These are phyloP conservation scores for Boletales sp. DNA, from an alignment of 768 basidiomycete species.

Conservation along the genomic window DNA sequence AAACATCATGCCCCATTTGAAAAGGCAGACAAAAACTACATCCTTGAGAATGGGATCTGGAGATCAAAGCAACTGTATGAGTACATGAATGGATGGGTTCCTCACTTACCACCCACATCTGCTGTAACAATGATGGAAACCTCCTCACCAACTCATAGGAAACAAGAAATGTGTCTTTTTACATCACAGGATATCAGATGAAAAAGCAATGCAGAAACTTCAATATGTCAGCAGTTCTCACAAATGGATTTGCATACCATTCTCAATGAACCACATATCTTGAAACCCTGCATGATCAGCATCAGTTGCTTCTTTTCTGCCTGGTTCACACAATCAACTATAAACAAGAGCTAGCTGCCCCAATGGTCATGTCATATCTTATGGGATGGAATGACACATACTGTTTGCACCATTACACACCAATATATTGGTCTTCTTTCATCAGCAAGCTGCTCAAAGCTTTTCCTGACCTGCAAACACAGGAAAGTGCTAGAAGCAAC, in stretches of 20 bases:
- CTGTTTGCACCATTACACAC: conserved; percentile 34
- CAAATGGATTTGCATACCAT: conserved; percentile 32
- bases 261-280: conserved; percentile 3
- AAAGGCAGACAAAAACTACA: too few species aligned
- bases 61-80: not conserved
- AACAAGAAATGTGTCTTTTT: conserved; percentile 32
- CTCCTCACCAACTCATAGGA: conserved; percentile 34
- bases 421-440: conserved; percentile 34
- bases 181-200: conserved; percentile 31
- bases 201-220: conserved; percentile 29
- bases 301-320: conserved; percentile 30
- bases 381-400: conserved; percentile 43
- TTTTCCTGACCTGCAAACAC: not conserved
- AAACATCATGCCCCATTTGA: not conserved
- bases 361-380: conserved; percentile 39
- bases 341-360: conserved; percentile 37
- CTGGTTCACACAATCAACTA: conserved; percentile 31
- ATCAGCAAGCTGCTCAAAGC: not conserved
- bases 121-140: conserved; percentile 43
- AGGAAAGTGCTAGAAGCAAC: too few species aligned
- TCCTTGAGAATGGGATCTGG: not conserved
- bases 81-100: conserved; percentile 22
- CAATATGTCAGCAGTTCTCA: conserved; percentile 37
- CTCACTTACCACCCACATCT: conserved; percentile 13
- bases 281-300: not conserved